Evolutionary conservation across 1,139 yeast genomes (phyloP).

Genomic region (Scheffersomyces illinoinensis): DNA sequence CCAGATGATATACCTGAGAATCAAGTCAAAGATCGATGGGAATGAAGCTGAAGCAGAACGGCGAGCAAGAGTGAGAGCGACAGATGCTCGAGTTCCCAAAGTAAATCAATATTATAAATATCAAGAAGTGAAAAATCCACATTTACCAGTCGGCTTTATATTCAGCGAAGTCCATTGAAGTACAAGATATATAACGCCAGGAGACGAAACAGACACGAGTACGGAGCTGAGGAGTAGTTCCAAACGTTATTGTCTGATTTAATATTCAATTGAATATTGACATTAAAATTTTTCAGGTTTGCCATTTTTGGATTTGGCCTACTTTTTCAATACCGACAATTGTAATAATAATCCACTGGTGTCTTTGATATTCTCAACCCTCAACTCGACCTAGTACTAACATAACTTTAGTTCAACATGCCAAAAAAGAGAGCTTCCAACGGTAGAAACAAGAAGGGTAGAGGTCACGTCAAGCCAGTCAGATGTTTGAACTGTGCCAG

Average conservation of each 20-base stretch:
- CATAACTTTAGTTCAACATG: slow-evolving; percentile 56
- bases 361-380: neutral
- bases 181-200: neutral
- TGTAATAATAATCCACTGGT: neutral
- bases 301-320: neutral
- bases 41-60: neutral
- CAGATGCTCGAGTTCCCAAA: neutral
- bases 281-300: neutral
- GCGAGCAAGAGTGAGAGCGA: neutral
- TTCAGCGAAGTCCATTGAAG: neutral
- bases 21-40: neutral
- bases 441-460: slow-evolving; percentile 99
- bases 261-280: neutral
- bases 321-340: neutral
- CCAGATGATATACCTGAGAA: slow-evolving; percentile 1
- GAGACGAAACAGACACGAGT: neutral
- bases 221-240: neutral
- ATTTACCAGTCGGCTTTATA: neutral
- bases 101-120: neutral
- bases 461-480: slow-evolving; percentile 99
- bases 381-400: slow-evolving; percentile 18
- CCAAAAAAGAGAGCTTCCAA: slow-evolving; percentile 99
- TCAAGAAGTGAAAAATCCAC: neutral
- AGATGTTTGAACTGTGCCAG: slow-evolving; percentile 99
- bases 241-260: neutral